These are phyloP conservation scores for Ophiocordyceps camponoti-rufipedis DNA, from an alignment of 2,329 filamentous ascomycete species.

Conservation along the genomic window DNA sequence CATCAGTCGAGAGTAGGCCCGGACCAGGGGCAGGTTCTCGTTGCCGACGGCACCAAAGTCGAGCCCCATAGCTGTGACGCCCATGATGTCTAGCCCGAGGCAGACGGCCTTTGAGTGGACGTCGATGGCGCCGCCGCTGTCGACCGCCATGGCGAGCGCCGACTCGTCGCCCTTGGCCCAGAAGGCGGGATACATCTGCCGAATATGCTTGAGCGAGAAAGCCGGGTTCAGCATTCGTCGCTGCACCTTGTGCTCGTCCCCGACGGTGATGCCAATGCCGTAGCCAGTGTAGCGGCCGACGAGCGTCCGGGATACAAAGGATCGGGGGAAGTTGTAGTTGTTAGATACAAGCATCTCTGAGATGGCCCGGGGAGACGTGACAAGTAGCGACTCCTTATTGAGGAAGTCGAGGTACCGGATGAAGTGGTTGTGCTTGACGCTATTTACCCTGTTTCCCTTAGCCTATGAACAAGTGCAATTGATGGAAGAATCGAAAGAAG, in stretches of 20 bases:
- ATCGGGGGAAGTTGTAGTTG: constrained; percentile 50
- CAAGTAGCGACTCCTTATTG: constrained; percentile 38
- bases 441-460: constrained; percentile 26
- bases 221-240: constrained; percentile 13
- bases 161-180: constrained; percentile 13
- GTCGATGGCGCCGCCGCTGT: constrained; percentile 3
- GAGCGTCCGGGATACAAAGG: constrained; percentile 38
- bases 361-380: constrained; percentile 40
- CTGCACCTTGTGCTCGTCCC: constrained; percentile 14
- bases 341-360: constrained; percentile 46
- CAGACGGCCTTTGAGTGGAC: constrained; percentile 7
- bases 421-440: constrained; percentile 43
- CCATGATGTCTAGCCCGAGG: constrained; percentile 17
- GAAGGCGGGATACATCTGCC: constrained; percentile 15
- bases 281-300: constrained; percentile 58
- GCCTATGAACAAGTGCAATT: too few relatives aligned
- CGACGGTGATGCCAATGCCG: constrained; percentile 13
- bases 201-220: constrained; percentile 15
- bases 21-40: constrained; percentile 37
- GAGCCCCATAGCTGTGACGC: constrained; percentile 16
- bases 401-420: constrained; percentile 42
- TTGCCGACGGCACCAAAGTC: constrained; percentile 51
- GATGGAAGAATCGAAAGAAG: too few relatives aligned
- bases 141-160: constrained; percentile 2
- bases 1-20: constrained; percentile 38